A percentile compares a stretch with the other conserved stretches of the same genome.
These are phyloP conservation scores for Colletotrichum sp. DNA, from an alignment of 2,329 filamentous ascomycete species.

Conservation along the genomic window DNA sequence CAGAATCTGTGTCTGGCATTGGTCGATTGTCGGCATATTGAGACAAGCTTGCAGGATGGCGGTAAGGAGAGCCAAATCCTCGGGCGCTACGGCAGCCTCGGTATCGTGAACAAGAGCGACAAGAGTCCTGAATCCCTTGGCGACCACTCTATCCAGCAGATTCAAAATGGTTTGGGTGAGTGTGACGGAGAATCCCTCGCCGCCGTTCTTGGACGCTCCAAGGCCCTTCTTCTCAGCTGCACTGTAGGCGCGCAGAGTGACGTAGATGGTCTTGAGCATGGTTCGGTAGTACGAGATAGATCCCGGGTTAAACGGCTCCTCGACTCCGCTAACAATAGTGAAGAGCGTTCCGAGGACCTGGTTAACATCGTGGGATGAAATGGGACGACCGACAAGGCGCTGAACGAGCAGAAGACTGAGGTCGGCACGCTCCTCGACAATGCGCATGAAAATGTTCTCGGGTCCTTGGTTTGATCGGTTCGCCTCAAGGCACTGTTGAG, in stretches of 20 bases:
- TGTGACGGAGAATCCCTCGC: slow-evolving; percentile 44
- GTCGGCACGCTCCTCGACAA: slow-evolving; percentile 78
- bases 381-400: slow-evolving; percentile 68
- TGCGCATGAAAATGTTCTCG: slow-evolving; percentile 80
- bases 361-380: slow-evolving; percentile 55
- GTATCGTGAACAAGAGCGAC: slow-evolving; percentile 83
- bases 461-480: slow-evolving; percentile 77
- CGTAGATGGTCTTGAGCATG: slow-evolving; percentile 83
- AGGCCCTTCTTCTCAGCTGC: slow-evolving; percentile 31
- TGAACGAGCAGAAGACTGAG: slow-evolving; percentile 85
- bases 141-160: slow-evolving; percentile 79
- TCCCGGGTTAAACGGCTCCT: slow-evolving; percentile 56
- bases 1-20: slow-evolving; percentile 73
- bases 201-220: slow-evolving; percentile 14
- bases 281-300: slow-evolving; percentile 79
- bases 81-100: slow-evolving; percentile 67
- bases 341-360: slow-evolving; percentile 57
- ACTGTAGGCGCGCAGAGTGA: slow-evolving; percentile 74
- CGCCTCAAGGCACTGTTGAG: slow-evolving; percentile 77
- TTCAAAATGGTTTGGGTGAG: slow-evolving; percentile 73
- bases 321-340: slow-evolving; percentile 57
- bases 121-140: slow-evolving; percentile 80
- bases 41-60: slow-evolving; percentile 87
- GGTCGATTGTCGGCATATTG: slow-evolving; percentile 76
- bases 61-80: slow-evolving; percentile 86